Evolutionary conservation across 805 yeast genomes (phyloP).

Genomic region (Kodamaea fukazawae): DNA sequence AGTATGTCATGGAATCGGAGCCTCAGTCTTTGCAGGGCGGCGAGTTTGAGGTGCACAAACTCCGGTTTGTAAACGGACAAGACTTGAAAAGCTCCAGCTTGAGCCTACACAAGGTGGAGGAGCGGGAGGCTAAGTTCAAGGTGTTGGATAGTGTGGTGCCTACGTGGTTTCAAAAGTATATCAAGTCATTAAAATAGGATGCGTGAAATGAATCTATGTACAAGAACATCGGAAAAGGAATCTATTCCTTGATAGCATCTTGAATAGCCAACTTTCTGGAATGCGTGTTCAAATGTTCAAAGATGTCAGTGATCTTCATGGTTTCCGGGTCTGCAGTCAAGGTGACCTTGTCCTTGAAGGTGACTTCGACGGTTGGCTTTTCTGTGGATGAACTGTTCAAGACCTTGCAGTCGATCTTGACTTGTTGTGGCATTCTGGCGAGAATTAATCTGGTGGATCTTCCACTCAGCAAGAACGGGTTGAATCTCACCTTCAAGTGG

Average conservation of each 20-base stretch:
- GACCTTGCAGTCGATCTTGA: slow-evolving; percentile 65
- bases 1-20: slow-evolving; percentile 1
- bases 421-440: slow-evolving; percentile 74
- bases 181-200: slow-evolving; percentile 4
- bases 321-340: slow-evolving; percentile 64
- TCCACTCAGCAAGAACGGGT: slow-evolving; percentile 64
- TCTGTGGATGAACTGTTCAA: slow-evolving; percentile 45
- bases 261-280: slow-evolving; percentile 74
- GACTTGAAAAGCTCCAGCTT: background rate
- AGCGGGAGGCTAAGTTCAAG: background rate
- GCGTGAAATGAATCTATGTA: slow-evolving; percentile 5
- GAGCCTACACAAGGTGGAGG: background rate
- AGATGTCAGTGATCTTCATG: slow-evolving; percentile 64
- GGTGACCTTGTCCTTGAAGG: slow-evolving; percentile 73
- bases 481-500: slow-evolving; percentile 70
- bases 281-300: slow-evolving; percentile 70
- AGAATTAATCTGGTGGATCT: slow-evolving; percentile 78
- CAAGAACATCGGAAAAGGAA: background rate
- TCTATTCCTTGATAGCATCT: slow-evolving; percentile 53
- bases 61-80: slow-evolving; percentile 4
- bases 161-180: slow-evolving; percentile 16
- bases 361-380: slow-evolving; percentile 66
- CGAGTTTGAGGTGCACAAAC: slow-evolving; percentile 3
- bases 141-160: slow-evolving; percentile 13
- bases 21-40: background rate